Base-by-base conservation (phyloP, 2,329 filamentous ascomycete genomes). In the Hortaea werneckii region DNA sequence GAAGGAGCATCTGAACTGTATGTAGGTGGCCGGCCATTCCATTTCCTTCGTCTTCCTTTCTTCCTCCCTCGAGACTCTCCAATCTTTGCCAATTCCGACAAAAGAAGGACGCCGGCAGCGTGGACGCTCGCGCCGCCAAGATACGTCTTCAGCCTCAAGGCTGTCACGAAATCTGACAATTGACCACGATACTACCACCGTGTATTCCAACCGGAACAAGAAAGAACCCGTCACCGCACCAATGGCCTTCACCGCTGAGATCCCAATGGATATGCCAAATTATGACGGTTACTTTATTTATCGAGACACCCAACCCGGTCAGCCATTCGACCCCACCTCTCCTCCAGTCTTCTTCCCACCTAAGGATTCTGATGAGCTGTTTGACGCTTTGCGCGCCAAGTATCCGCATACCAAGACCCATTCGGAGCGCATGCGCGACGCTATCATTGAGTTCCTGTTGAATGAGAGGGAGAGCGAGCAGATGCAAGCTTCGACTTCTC, bases 281-380 rank as follows among this genome's bases (percentile, higher is more conserved):
- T 56, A 57, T 6, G 32, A 9, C 8, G 46, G 49, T 37, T 65
- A 63, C 54, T 43, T 61, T 45, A 56, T 65, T 54, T 64, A 63
- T 57, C 61, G 62, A 46, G 58, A 63, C 29, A 49, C 52, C n/a
- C 35, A 48, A 7, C 29, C 54, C 4, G 57, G 56, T 39, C 51
- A 63, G 41, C 52, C 57, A 8, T 58, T 57, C 51, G 61, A 65
- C 50, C 59, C 58, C 20, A 58, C 58, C 38, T 54, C 58, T 32
- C 49, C 62, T 40, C 52, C 61, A 28, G 50, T 59, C 44, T 65
- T 65, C 59, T 64, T 59, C 53, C 64, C 64, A 37, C 51, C 61
- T 29, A 65, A 65, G 49, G 63, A 62, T 44, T 67, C 64, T 8
- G 64, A 67, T 43, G 64, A 65, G 44, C 58, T 67, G 5, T 65